Percentiles rank a stretch among this genome's conserved stretches.
Evolutionary conservation across 208 protist genomes (phyloP).

Genomic region (Trypanosoma congolense): DNA sequence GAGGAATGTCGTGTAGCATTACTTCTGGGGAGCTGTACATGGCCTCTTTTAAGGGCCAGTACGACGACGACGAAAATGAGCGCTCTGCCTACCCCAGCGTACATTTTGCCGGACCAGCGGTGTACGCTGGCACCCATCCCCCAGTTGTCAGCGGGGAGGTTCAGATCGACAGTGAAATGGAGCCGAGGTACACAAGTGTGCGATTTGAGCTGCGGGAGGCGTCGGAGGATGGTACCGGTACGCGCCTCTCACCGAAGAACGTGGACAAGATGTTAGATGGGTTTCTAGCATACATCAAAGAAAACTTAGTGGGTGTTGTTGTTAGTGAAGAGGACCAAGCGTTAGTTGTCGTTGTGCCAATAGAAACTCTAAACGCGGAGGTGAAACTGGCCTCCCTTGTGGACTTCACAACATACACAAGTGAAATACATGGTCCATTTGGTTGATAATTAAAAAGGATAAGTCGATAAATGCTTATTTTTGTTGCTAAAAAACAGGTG

Average conservation of each 20-base stretch:
- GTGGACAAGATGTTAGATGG: slow-evolving; percentile 59
- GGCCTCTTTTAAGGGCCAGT: slow-evolving; percentile 76
- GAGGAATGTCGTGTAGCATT: slow-evolving; percentile 53
- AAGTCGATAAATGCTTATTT: too few relatives aligned
- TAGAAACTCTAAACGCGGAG: slow-evolving; percentile 50
- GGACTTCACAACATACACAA: slow-evolving; percentile 55
- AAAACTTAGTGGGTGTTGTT: slow-evolving; percentile 56
- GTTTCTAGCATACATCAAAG: slow-evolving; percentile 65
- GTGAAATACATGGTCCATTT: slow-evolving; percentile 48
- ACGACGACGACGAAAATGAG: slow-evolving; percentile 79
- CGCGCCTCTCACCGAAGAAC: slow-evolving; percentile 18
- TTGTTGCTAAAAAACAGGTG: not conserved
- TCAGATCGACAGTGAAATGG: too few relatives aligned
- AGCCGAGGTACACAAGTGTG: too few relatives aligned
- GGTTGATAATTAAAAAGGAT: too few relatives aligned
- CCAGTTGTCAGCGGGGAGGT: slow-evolving; percentile 18
- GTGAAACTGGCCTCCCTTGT: slow-evolving; percentile 56
- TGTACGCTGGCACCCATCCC: slow-evolving; percentile 68
- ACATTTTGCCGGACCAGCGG: slow-evolving; percentile 60
- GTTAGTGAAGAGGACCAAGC: slow-evolving; percentile 60
- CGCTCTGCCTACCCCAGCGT: slow-evolving; percentile 73
- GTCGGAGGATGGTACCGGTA: slow-evolving; percentile 14
- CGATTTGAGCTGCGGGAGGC: slow-evolving; percentile 72
- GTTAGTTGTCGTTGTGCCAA: slow-evolving; percentile 55
- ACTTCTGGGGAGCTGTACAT: slow-evolving; percentile 62